Evolutionary conservation across 192 early-diverging fungal genomes (phyloP), one percentile per base, ranked within the genome.

Genomic region (Umbelopsis sp.): DNA sequence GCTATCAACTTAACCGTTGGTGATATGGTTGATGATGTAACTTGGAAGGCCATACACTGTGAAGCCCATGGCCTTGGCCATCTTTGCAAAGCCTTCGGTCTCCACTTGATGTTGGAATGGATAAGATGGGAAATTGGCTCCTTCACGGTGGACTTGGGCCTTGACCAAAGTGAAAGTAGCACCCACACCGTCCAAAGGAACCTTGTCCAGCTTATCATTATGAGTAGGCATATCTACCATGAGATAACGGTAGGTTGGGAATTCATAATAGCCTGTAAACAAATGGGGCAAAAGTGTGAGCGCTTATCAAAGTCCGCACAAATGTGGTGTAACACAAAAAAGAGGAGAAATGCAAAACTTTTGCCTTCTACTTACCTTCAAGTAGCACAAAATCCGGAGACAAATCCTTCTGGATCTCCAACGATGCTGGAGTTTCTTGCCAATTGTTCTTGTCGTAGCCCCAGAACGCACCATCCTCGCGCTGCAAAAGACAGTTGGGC

Each of bases 1-100:
- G 15, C 20, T 16, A 20, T 49, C 3, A 25, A 10, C 45, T 48
- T 49, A 74, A 20, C 52, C 35, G 37, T 70, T 69, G 4, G 41
- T 37, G 30, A 75, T 65, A 71, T 91, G 90, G 9, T 84, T 78
- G 5, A 91, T 80, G 41, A 84, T 74, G 46, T 89, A 87, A 51
- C 72, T 80, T 3, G 90, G 90, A 30, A 88, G 71, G 2, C 90
- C 90, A 71, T 74, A 88, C 10, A 90, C 85, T 21, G 73, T 79
- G 48, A 79, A 90, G 0, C 89, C 89, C 66, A 86, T 76, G 0
- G 74, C 83, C 64, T 87, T 86, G 35, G 87, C 89, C 68, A 90
- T 85, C 67, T 86, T 90, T 15, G 85, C 90, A 79, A 91, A 84
- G 8, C 89, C 90, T 78, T 91, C 90, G 23, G 86, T 88, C 64